Evolutionary conservation across 108 stramenopile genomes (phyloP).

Genomic region (Nannochloropsis granulata): DNA sequence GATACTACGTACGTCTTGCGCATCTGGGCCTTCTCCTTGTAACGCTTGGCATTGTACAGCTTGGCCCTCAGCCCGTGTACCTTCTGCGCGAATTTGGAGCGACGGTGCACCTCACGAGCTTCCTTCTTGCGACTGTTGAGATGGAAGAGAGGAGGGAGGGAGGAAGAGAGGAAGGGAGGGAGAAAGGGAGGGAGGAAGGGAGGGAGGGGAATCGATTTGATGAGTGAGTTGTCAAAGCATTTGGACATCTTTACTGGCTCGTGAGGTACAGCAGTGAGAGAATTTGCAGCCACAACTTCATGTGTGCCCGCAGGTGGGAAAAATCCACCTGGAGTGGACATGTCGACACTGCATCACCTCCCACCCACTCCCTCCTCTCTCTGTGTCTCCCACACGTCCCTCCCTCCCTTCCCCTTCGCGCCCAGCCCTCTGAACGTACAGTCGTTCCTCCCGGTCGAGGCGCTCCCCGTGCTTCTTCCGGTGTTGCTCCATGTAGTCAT

Average conservation of each 20-base stretch:
- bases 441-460: constrained; percentile 75
- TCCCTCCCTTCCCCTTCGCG: no score
- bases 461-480: constrained; percentile 95
- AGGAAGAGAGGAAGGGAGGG: no score
- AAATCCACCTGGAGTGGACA: no score
- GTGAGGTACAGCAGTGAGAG: no score
- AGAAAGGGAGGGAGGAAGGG: no score
- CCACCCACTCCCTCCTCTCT: no score
- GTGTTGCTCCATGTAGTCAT: constrained; percentile 99
- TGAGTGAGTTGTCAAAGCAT: neutral
- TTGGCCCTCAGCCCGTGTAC: constrained; percentile 91
- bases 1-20: constrained; percentile 60
- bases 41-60: constrained; percentile 85
- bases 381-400: no score
- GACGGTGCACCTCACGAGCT: constrained; percentile 85
- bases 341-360: no score
- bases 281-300: no score
- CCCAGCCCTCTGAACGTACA: constrained; percentile 1
- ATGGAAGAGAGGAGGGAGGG: neutral
- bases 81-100: constrained; percentile 89
- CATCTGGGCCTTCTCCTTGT: constrained; percentile 99
- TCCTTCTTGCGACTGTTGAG: constrained; percentile 73
- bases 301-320: no score
- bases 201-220: no score
- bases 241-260: neutral